Conservation (phyloP, 805 yeast species). For the Aciculoconidium aculeatum region DNA sequence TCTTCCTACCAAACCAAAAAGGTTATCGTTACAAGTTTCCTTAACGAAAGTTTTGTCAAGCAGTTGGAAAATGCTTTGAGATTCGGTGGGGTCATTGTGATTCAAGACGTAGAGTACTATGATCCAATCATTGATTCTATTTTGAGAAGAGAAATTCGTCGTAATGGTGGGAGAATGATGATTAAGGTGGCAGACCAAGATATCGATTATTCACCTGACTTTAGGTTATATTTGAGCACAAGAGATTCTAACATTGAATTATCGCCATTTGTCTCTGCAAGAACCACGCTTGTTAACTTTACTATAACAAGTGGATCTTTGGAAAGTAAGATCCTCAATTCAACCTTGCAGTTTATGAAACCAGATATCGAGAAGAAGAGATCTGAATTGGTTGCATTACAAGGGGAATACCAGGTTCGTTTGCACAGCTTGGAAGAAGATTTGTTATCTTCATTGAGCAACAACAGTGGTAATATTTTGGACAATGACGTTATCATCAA, state of each 20-base stretch:
- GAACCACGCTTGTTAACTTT: slow-evolving; percentile 64
- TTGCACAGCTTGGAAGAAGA: slow-evolving; percentile 53
- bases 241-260: slow-evolving; percentile 45
- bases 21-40: slow-evolving; percentile 59
- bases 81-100: slow-evolving; percentile 71
- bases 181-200: slow-evolving; percentile 56
- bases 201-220: slow-evolving; percentile 62
- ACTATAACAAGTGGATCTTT: slow-evolving; percentile 65
- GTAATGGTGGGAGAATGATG: slow-evolving; percentile 64
- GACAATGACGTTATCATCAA: slow-evolving; percentile 59
- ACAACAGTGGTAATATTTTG: slow-evolving; percentile 54
- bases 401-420: slow-evolving; percentile 52
- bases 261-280: slow-evolving; percentile 52
- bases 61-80: slow-evolving; percentile 74
- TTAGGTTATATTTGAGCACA: slow-evolving; percentile 56
- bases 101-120: slow-evolving; percentile 74
- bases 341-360: slow-evolving; percentile 45
- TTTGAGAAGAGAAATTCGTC: slow-evolving; percentile 52
- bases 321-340: slow-evolving; percentile 55
- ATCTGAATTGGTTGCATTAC: slow-evolving; percentile 45
- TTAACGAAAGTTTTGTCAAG: slow-evolving; percentile 59
- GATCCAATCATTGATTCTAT: slow-evolving; percentile 70
- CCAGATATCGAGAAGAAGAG: slow-evolving; percentile 67
- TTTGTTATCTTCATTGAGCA: slow-evolving; percentile 52
- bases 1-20: slow-evolving; percentile 32